Evolutionary conservation across 2,329 filamentous ascomycete species (phyloP), one percentile per base, ranked within the genome.

Genomic region (Gaeumannomyces tritici): DNA sequence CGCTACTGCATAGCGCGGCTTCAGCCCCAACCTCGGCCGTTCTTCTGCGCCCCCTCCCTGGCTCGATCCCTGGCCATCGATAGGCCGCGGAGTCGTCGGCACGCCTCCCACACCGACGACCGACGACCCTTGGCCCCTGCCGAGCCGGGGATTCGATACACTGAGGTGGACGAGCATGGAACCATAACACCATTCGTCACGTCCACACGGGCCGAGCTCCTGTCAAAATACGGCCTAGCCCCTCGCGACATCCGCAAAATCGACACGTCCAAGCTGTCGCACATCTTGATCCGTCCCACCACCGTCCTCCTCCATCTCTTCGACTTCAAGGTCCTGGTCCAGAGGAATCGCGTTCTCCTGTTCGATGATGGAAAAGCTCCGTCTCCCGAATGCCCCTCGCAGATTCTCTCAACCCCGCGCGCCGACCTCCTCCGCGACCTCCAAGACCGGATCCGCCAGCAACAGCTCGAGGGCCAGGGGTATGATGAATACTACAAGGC

Each of bases 341-440:
- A 97, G 77, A 85, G 93, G 66, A 91, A 99, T 71, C 89, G 93
- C 31, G 76, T 99, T 6, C 84, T 99, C 27, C 88, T 99, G 6
- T 98, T 99, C 73, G 93, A 98, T 70, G 90, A 95, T 21, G 98
- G 96, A 75, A 95, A 95, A 35, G 95, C 91, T 51, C 92, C 91
- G 63, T 91, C 95, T 68, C 27, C 59, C 27, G 59, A 55, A 11
- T 26, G 42, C 12, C 29, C 13, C 26, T 28, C 35, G 35, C 47
- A 27, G 35, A 27, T 21, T n/a, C 29, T 51, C 27, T 96, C 92
- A 0, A 96, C 97, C 70, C 92, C 93, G 35, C 95, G 98, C 73
- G 96, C 92, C 4, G 86, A 95, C 18, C 98, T 99, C 77, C 96
- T 99, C 85, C 97, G 98, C 75, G 95, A 98, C 71, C 79, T 99